Evolutionary conservation across 352 stramenopile genomes (phyloP).

Genomic region (Pythium phragmitis): DNA sequence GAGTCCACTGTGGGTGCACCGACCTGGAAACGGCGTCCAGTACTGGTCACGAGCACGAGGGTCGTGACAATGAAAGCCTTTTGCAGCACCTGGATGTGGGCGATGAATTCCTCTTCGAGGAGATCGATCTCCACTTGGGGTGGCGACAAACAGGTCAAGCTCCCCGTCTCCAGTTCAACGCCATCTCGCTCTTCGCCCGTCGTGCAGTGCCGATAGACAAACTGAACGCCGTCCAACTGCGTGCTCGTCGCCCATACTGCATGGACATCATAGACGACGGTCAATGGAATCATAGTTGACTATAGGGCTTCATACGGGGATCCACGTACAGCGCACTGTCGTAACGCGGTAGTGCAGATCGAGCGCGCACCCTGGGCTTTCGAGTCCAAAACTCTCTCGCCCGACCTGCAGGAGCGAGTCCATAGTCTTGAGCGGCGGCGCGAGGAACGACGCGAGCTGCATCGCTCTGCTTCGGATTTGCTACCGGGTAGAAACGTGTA

Average conservation of each 20-base stretch:
- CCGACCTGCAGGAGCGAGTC: slow-evolving; percentile 5
- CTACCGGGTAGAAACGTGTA: too few relatives aligned
- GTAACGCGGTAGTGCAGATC: slow-evolving; percentile 6
- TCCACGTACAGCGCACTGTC: neutral
- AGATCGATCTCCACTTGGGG: slow-evolving; percentile 7
- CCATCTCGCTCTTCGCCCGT: neutral
- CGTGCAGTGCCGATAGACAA: slow-evolving; percentile 15
- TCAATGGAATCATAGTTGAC: too few relatives aligned
- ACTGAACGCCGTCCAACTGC: slow-evolving; percentile 13
- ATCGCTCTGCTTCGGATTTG: neutral
- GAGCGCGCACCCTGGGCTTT: neutral
- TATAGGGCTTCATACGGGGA: too few relatives aligned
- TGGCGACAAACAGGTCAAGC: neutral
- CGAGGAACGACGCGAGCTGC: slow-evolving; percentile 1
- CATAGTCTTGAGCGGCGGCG: slow-evolving; percentile 2
- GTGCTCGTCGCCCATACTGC: slow-evolving; percentile 9
- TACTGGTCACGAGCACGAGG: slow-evolving; percentile 8
- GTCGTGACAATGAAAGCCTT: neutral
- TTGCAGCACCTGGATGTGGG: neutral
- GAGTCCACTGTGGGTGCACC: neutral
- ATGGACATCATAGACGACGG: neutral
- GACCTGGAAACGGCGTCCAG: slow-evolving; percentile 7
- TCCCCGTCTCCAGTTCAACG: neutral
- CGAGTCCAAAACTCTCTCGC: neutral
- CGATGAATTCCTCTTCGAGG: slow-evolving; percentile 12